phyloP scores from a whole-genome alignment of 768 basidiomycete species.

The Vararia minispora region DNA sequence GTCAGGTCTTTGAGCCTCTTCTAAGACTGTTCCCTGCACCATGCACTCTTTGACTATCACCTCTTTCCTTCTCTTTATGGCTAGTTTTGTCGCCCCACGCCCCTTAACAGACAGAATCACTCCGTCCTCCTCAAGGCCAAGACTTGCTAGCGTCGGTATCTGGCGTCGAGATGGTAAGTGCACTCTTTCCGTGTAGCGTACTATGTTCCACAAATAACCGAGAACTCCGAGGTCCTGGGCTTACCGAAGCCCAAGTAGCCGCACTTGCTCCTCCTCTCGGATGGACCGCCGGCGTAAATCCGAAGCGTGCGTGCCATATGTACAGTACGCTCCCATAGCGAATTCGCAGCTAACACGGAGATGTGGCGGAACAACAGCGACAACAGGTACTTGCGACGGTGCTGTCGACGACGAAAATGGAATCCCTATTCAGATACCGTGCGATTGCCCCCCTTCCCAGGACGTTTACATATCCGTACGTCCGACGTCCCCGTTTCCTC shows the following conservation, averaged over 20 bases:
- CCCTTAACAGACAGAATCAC: too few species aligned
- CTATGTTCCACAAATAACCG: too few species aligned
- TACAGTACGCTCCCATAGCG: neutral
- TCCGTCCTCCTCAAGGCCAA: too few species aligned
- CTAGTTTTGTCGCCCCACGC: too few species aligned
- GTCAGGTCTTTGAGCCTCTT: too few species aligned
- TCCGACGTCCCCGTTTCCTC: neutral
- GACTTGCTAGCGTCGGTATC: too few species aligned
- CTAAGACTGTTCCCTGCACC: too few species aligned
- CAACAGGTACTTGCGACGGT: slow-evolving; percentile 19
- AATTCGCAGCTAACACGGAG: too few species aligned
- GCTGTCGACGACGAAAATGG: slow-evolving; percentile 12
- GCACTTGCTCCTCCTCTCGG: slow-evolving; percentile 16
- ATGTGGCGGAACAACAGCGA: slow-evolving; percentile 1
- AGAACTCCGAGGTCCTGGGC: too few species aligned
- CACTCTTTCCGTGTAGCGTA: too few species aligned
- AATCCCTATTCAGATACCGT: slow-evolving; percentile 15
- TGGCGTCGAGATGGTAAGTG: neutral
- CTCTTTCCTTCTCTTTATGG: too few species aligned
- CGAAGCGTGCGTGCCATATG: slow-evolving; percentile 4
- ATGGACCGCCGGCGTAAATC: slow-evolving; percentile 15
- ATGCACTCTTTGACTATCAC: too few species aligned
- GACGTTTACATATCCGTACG: slow-evolving; percentile 4
- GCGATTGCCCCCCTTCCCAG: slow-evolving; percentile 14
- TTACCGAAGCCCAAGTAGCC: neutral